Conservation (phyloP, 768 basidiomycete species). For the Saitozyma sp. region DNA sequence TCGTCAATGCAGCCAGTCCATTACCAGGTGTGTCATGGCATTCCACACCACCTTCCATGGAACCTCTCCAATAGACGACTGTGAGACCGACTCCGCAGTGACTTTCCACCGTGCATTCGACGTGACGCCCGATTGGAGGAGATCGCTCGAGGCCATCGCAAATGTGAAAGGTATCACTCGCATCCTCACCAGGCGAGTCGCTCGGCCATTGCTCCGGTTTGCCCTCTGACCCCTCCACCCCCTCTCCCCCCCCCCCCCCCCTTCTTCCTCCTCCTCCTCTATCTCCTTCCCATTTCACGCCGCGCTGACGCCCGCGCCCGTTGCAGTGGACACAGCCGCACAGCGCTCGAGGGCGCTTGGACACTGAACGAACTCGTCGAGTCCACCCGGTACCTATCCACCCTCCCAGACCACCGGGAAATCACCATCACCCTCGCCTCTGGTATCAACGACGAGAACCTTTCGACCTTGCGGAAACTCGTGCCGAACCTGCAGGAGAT, state of each 20-base stretch:
- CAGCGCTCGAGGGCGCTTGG: slow-evolving; percentile 8
- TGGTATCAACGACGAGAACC: slow-evolving; percentile 12
- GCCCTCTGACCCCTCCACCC: not conserved
- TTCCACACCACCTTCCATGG: not conserved
- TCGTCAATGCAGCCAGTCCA: not conserved
- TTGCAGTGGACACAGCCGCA: slow-evolving; percentile 5
- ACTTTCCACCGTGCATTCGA: slow-evolving; percentile 34
- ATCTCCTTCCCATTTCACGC: too few species aligned
- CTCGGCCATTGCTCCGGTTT: not conserved
- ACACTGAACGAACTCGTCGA: not conserved
- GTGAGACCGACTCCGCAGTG: not conserved
- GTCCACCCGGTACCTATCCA: not conserved
- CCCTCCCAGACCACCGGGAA: slow-evolving; percentile 4
- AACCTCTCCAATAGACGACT: not conserved
- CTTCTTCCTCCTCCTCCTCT: too few species aligned
- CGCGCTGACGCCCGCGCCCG: too few species aligned
- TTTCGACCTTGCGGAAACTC: not conserved
- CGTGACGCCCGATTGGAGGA: slow-evolving; percentile 11
- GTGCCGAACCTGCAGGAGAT: slow-evolving; percentile 9
- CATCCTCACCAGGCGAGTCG: slow-evolving; percentile 20
- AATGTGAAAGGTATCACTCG: slow-evolving; percentile 16
- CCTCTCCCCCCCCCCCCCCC: too few species aligned
- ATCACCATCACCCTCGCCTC: slow-evolving; percentile 19
- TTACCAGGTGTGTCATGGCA: slow-evolving; percentile 2
- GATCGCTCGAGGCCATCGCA: slow-evolving; percentile 8